These are phyloP conservation scores for Fulvia fulva DNA, from an alignment of 2,329 filamentous ascomycete genomes.

Conservation along the genomic window DNA sequence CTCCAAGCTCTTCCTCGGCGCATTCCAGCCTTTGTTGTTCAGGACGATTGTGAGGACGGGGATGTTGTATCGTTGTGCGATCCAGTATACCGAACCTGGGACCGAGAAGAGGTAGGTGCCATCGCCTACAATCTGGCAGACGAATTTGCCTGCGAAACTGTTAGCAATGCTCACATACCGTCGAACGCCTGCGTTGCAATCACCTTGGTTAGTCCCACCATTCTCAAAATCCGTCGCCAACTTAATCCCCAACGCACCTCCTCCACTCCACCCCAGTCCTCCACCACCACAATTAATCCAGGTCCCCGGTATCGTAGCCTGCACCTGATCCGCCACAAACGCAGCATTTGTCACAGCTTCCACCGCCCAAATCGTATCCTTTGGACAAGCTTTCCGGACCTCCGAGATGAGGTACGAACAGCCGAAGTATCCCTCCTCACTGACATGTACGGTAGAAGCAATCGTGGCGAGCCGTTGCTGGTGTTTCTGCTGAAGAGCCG, in stretches of 20 bases:
- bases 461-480: slow-evolving; percentile 58
- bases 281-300: slow-evolving; percentile 81
- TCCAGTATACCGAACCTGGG: slow-evolving; percentile 65
- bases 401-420: slow-evolving; percentile 54
- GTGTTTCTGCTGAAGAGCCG: slow-evolving; percentile 56
- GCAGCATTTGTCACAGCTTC: slow-evolving; percentile 72
- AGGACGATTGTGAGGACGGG: slow-evolving; percentile 63
- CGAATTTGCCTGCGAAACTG: slow-evolving; percentile 44
- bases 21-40: slow-evolving; percentile 70
- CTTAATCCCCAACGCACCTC: slow-evolving; percentile 71
- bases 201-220: slow-evolving; percentile 47
- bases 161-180: neutral
- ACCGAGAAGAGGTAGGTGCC: slow-evolving; percentile 65
- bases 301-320: slow-evolving; percentile 62
- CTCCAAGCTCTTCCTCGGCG: slow-evolving; percentile 57
- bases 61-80: slow-evolving; percentile 61
- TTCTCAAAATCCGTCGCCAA: slow-evolving; percentile 57
- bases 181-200: no score
- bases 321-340: slow-evolving; percentile 67
- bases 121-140: slow-evolving; percentile 64
- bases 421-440: slow-evolving; percentile 59
- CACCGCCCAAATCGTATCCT: slow-evolving; percentile 69
- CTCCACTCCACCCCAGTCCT: slow-evolving; percentile 76
- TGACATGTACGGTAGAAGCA: slow-evolving; percentile 54
- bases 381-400: slow-evolving; percentile 55